phyloP scores from a whole-genome alignment of 176 grass and related monocot genomes.

The Juncus inflexus region DNA sequence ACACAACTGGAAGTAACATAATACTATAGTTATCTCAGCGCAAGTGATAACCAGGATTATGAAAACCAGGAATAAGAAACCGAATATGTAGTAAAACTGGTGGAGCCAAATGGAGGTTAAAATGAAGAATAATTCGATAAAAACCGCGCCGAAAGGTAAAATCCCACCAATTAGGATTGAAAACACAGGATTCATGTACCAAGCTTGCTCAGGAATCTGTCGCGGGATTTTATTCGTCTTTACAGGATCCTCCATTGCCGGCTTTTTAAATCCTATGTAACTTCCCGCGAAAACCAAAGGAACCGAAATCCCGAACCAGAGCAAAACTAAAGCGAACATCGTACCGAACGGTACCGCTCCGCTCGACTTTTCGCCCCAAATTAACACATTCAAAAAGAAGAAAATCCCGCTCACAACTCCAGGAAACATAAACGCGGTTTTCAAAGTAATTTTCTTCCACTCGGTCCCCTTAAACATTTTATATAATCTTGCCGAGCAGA shows the following conservation, averaged over 20 bases:
- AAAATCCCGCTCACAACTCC: slow-evolving; percentile 56
- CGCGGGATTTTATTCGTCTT: slow-evolving; percentile 84
- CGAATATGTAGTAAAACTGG: slow-evolving; percentile 98
- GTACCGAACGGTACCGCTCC: slow-evolving; percentile 86
- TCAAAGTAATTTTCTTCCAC: slow-evolving; percentile 75
- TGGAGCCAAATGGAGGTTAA: slow-evolving; percentile 89
- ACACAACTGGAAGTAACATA: slow-evolving; percentile 96
- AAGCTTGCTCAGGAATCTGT: slow-evolving; percentile 69
- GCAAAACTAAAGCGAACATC: slow-evolving; percentile 82
- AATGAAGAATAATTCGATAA: slow-evolving; percentile 98
- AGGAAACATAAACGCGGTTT: slow-evolving; percentile 68
- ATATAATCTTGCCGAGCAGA: slow-evolving; percentile 63
- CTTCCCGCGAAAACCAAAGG: slow-evolving; percentile 74
- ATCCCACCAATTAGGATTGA: slow-evolving; percentile 79
- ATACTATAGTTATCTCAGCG: slow-evolving; percentile 74
- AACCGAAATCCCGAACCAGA: slow-evolving; percentile 86
- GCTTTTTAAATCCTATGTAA: slow-evolving; percentile 78
- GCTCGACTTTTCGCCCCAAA: slow-evolving; percentile 85
- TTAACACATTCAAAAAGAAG: slow-evolving; percentile 70
- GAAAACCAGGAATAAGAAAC: slow-evolving; percentile 88
- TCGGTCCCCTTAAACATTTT: slow-evolving; percentile 69
- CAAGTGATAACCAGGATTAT: slow-evolving; percentile 72
- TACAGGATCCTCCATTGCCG: slow-evolving; percentile 56
- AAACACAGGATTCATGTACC: slow-evolving; percentile 82
- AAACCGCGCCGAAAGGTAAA: slow-evolving; percentile 89